Base-by-base conservation (phyloP, 768 basidiomycete genomes). In the Mycena olivaceomarginata region DNA sequence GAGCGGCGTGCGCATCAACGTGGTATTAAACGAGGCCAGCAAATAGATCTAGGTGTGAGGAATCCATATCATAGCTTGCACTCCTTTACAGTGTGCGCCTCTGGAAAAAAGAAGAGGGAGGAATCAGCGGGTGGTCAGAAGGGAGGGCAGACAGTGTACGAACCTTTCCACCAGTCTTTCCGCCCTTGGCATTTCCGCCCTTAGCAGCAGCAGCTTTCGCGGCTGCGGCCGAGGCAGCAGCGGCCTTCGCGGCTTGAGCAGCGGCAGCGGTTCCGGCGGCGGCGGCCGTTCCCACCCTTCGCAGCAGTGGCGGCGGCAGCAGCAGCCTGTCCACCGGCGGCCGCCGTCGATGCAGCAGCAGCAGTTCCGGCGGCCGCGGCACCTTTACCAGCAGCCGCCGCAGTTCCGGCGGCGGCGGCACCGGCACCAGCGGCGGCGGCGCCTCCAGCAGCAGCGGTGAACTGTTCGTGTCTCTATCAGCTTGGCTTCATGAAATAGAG, bases 361-460 rank as follows among this genome's bases (percentile, higher is more conserved):
- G 67, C 72, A 57, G 76, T 48, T 25, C 20, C 70, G 51, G 65
- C 64, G 13, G 70, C 77, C 22, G 75, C 59, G 40, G 68, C 57
- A 71, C 46, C 45, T 2, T 25, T 25, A 2, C 37, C 64, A 20
- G 43, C 67, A 37, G 69, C 70, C 31, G 69, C 59, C 31, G 63
- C 48, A 25, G 76, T 78, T 37, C 39, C 75, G 57, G 75, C 73
- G 7, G 70, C 76, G 40, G 78, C 77, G 41, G 59, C 77, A 10
- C 60, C n/a, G n/a, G n/a, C n/a, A n/a, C n/a, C n/a, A 46, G 77
- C 79, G 53, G 72, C 75, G 25, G 79, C 80, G 41, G 69, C 82
- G 67, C 78, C 84, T 62, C 76, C 78, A 71, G 75, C 82, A 48
- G 78, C 77, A 51, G 82, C 81, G 68, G 86, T 87, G 80, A 88